Evolutionary conservation across 345 rosid genomes (phyloP).

Genomic region (Arabidopsis arenosa): DNA sequence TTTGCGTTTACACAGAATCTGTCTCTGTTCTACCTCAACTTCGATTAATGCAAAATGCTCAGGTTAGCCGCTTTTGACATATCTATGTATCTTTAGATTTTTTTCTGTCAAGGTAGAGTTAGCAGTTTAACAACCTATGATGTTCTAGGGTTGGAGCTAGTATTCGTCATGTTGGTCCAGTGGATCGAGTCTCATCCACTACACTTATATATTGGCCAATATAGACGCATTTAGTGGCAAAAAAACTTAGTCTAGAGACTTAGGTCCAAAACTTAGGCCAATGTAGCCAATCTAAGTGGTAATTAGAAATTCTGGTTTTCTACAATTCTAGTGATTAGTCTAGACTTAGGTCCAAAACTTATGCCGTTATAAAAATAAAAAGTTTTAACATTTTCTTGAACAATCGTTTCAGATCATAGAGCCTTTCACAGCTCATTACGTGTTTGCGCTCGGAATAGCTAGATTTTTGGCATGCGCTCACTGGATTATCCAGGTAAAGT

Average conservation of each 20-base stretch:
- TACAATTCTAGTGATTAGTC: background rate
- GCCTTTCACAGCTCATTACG: slow-evolving; percentile 85
- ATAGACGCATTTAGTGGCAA: slow-evolving; percentile 5
- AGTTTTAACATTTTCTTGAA: slow-evolving; percentile 22
- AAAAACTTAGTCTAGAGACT: background rate
- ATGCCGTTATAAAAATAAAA: background rate
- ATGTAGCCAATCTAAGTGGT: background rate
- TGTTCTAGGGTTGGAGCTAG: slow-evolving; percentile 19
- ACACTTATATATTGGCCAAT: background rate
- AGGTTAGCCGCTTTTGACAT: slow-evolving; percentile 51
- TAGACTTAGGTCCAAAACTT: background rate
- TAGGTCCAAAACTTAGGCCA: background rate
- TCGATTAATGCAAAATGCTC: slow-evolving; percentile 84
- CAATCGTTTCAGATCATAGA: slow-evolving; percentile 68
- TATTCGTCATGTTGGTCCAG: slow-evolving; percentile 1
- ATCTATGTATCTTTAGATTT: background rate
- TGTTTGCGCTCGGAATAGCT: slow-evolving; percentile 77
- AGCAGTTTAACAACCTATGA: background rate
- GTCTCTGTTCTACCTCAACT: slow-evolving; percentile 91
- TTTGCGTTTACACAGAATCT: slow-evolving; percentile 66
- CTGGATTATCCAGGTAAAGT: slow-evolving; percentile 71
- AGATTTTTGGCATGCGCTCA: slow-evolving; percentile 82
- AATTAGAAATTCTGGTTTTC: background rate
- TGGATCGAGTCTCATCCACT: background rate
- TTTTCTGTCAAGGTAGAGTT: background rate